Evolutionary conservation across 306 rosid species (phyloP), one percentile per base, ranked within the genome.

Genomic region (Inga laurina): DNA sequence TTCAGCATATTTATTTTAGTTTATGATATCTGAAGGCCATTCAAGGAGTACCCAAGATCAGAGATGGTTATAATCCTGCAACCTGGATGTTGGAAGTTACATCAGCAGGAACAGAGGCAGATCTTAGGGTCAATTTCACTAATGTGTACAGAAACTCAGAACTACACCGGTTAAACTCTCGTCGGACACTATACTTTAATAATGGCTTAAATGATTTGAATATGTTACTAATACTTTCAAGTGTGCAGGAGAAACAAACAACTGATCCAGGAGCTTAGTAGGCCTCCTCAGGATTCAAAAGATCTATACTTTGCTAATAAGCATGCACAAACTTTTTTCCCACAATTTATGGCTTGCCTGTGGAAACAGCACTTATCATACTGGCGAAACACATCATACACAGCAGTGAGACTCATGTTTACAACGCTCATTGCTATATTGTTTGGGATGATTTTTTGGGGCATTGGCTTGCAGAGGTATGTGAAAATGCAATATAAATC

Each of bases 31-130:
- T 77, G 41, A 51, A 94, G 98, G 93, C 82, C 86, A 85, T 94
- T 74, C 59, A 89, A 74, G 97, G 95, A 79, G 90, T 93, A 79
- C 89, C 95, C 43, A 90, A 89, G 82, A 91, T 91, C 48, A 93
- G 35, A 82, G 97, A 93, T 71, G 93, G 94, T 54, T 90, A 91
- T 75, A 93, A 94, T 78, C 98, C 98, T 79, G 97, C 98, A 81
- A 93, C 97, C 48, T 94, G 98, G 98, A 93, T 93, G 97, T 72
- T 95, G 82, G 97, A 95, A 82, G 86, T 95, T 70, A 91, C 95
- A 84, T 93, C 98, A 80, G 83, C 90, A 56, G 93, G 86, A 45
- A 90, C 86, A 76, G 98, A 92, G 85, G 86, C 91, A 78, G 71
- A 75, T 79, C 95, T 92, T 74, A 89, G 91, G 61, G 83, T 93